Percentiles rank a stretch among this genome's conserved stretches.
phyloP scores from a whole-genome alignment of 148 eudicot genomes.

The Vaccinium macrocarpon region DNA sequence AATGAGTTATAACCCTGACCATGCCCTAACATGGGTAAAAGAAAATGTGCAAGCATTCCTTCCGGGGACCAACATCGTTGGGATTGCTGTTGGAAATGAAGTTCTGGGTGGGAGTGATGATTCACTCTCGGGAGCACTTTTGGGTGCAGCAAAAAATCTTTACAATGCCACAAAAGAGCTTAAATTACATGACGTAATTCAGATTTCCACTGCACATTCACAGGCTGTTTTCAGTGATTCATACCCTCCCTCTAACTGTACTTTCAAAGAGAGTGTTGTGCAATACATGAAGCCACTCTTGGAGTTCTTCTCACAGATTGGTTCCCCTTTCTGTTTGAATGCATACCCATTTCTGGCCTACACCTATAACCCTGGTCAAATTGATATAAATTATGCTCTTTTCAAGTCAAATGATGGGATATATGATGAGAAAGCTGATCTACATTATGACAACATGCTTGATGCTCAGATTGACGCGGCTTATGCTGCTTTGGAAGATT shows the following conservation, averaged over 20 bases:
- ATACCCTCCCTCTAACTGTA: slow-evolving; percentile 77
- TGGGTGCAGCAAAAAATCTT: slow-evolving; percentile 67
- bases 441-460: slow-evolving; percentile 82
- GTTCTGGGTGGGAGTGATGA: slow-evolving; percentile 52
- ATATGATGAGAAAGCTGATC: slow-evolving; percentile 48
- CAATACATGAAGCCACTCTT: slow-evolving; percentile 66
- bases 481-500: slow-evolving; percentile 79
- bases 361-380: slow-evolving; percentile 54
- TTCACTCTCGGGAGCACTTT: slow-evolving; percentile 40
- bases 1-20: slow-evolving; percentile 56
- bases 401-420: slow-evolving; percentile 53
- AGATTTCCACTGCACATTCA: slow-evolving; percentile 65
- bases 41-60: slow-evolving; percentile 57
- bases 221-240: slow-evolving; percentile 60
- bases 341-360: slow-evolving; percentile 82
- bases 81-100: slow-evolving; percentile 82
- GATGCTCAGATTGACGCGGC: slow-evolving; percentile 88
- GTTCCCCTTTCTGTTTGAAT: slow-evolving; percentile 76
- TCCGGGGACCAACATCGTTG: slow-evolving; percentile 63
- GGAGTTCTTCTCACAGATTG: slow-evolving; percentile 52
- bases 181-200: slow-evolving; percentile 41
- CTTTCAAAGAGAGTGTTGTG: slow-evolving; percentile 40
- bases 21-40: slow-evolving; percentile 70
- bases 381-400: slow-evolving; percentile 74
- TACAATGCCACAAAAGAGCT: slow-evolving; percentile 68